Conservation (phyloP, 1,139 yeast species). For the Petasospora rhodanensis region DNA sequence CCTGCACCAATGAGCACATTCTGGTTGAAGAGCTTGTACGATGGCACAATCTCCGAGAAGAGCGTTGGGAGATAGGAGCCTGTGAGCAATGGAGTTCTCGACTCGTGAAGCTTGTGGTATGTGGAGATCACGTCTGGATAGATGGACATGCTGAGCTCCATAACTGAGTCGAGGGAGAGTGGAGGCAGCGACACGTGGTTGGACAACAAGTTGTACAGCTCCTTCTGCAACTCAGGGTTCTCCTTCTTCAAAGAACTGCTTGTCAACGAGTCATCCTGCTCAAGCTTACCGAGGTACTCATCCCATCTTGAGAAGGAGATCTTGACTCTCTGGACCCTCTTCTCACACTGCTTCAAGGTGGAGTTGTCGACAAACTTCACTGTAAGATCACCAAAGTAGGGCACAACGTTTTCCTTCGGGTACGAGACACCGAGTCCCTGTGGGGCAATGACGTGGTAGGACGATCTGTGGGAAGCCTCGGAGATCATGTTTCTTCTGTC, state of each 20-base stretch:
- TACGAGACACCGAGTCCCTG: conserved; percentile 79
- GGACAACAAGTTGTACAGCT: conserved; percentile 33
- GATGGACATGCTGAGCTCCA: conserved; percentile 39
- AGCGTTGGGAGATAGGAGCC: conserved; percentile 60
- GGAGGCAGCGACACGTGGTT: conserved; percentile 32
- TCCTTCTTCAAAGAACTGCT: conserved; percentile 26
- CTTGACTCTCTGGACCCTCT: conserved; percentile 62
- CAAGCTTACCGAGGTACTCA: conserved; percentile 46
- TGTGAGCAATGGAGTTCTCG: conserved; percentile 44
- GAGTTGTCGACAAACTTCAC: conserved; percentile 38
- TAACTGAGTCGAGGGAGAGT: conserved; percentile 29
- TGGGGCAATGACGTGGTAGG: conserved; percentile 78
- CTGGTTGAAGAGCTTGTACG: conserved; percentile 51
- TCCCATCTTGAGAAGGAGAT: conserved; percentile 83
- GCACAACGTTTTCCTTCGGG: conserved; percentile 75
- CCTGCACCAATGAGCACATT: conserved; percentile 46
- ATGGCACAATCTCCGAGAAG: conserved; percentile 51
- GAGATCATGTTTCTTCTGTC: conserved; percentile 68
- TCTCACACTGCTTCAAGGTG: conserved; percentile 55
- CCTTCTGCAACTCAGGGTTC: conserved; percentile 29
- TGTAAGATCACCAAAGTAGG: conserved; percentile 83
- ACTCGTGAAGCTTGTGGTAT: conserved; percentile 37
- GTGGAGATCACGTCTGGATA: conserved; percentile 44
- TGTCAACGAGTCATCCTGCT: conserved; percentile 33
- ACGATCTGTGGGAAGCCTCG: conserved; percentile 39